Conservation (phyloP, 2,329 filamentous ascomycete species). For the Verticillium tricorpus region DNA sequence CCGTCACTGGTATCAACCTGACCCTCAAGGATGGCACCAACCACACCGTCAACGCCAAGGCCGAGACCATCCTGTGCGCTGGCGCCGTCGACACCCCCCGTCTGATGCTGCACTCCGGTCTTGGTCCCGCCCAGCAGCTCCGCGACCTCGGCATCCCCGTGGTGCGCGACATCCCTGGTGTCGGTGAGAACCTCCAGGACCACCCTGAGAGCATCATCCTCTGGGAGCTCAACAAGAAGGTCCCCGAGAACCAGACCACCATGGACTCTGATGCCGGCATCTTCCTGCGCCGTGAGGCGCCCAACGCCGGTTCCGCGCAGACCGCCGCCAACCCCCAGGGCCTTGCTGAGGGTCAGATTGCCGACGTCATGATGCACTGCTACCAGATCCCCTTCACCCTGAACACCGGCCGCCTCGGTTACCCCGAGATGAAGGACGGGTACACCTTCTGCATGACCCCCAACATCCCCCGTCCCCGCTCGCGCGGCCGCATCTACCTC, state of each 20-base stretch:
- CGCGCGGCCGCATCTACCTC: slow-evolving; percentile 71
- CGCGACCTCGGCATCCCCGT: slow-evolving; percentile 48
- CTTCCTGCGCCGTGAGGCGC: slow-evolving; percentile 74
- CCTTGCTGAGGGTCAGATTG: slow-evolving; percentile 64
- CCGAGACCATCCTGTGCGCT: slow-evolving; percentile 74
- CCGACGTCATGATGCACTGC: slow-evolving; percentile 94
- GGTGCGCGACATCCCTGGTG: slow-evolving; percentile 53
- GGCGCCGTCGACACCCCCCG: slow-evolving; percentile 80
- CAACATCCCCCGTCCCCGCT: slow-evolving; percentile 80
- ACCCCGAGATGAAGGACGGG: slow-evolving; percentile 55
- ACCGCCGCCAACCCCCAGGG: slow-evolving; percentile 42
- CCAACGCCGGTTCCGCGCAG: slow-evolving; percentile 59
- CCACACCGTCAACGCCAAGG: slow-evolving; percentile 45
- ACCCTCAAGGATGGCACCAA: slow-evolving; percentile 49
- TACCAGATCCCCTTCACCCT: slow-evolving; percentile 91
- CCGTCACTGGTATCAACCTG: slow-evolving; percentile 69
- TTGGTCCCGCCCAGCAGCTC: slow-evolving; percentile 52
- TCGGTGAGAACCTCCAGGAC: slow-evolving; percentile 58
- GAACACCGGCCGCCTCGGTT: slow-evolving; percentile 79
- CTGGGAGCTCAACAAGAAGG: slow-evolving; percentile 76
- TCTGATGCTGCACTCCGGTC: slow-evolving; percentile 52
- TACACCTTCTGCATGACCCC: slow-evolving; percentile 92
- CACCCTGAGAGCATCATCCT: slow-evolving; percentile 58
- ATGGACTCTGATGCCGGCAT: slow-evolving; percentile 90
- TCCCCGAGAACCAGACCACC: slow-evolving; percentile 73